Base-by-base conservation (phyloP, 352 stramenopile genomes). In the Phytophthora constricta region DNA sequence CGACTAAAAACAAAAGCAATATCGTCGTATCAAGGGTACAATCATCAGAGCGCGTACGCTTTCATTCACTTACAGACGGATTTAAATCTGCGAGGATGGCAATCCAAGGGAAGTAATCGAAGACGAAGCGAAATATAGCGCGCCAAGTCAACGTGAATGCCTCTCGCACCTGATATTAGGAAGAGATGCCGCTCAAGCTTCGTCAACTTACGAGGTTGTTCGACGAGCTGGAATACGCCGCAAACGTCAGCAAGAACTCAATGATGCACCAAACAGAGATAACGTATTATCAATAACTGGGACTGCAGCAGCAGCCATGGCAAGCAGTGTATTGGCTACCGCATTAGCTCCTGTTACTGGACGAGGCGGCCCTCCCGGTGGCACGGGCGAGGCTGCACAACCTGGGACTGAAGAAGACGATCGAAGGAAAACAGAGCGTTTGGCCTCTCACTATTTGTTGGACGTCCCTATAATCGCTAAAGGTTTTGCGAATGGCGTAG, bases 381-480 rank as follows among this genome's bases (percentile, higher is more conserved):
- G n/a, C 57, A 51, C 16, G 20, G 25, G 23, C 3, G 57, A 72
- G 14, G 17, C 26, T 17, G 14, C n/a, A 41, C 27, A 55, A 8
- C 46, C n/a, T 2, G 59, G 68, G 28, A 17, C 50, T n/a, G 49
- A 60, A 37, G 42, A 33, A 20, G 50, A 45, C 7, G 45, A 57
- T 37, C 33, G 64, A 34, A 26, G 19, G 37, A 54, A 34, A 39
- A 5, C 5, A 11, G 49, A 67, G 0, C 28, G 68, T 11, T 17
- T 55, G 22, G 55, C 55, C 0, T 76, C 65, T 67, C 62, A 55
- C 2, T 74, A 84, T 43, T 64, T 93, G 34, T 51, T 91, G 43
- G 83, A 93, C 46, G 80, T 93, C 2, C 81, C 83, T 25, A 49
- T 92, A 9, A 60, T 89, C 9, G 72, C 52, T 13, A 82, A 76